A percentile compares a stretch with the other conserved stretches of the same genome.
Conservation (phyloP, 1,139 yeast species). For the Pichia sp. region DNA sequence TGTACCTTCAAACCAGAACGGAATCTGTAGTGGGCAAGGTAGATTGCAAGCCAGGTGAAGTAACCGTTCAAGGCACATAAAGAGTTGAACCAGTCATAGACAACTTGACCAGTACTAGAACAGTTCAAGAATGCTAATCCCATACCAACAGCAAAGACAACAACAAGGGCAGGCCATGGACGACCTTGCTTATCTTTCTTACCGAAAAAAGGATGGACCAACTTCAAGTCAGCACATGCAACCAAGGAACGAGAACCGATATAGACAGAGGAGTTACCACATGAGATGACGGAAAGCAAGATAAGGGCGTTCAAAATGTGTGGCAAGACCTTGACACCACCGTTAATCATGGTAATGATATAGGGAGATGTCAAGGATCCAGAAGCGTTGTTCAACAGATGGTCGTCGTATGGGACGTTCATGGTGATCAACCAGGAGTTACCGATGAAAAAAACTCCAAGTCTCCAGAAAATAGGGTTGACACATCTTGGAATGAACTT, state of each 20-base stretch:
- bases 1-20: conserved; percentile 7
- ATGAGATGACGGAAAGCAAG: conserved; percentile 63
- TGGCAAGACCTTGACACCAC: conserved; percentile 67
- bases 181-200: conserved; percentile 59
- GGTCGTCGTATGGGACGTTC: conserved; percentile 74
- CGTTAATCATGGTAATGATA: conserved; percentile 55
- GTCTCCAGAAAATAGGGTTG: too few species aligned
- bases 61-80: conserved; percentile 75
- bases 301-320: conserved; percentile 75
- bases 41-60: conserved; percentile 67
- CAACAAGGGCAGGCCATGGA: conserved; percentile 56
- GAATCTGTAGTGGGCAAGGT: conserved; percentile 28
- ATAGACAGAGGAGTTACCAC: conserved; percentile 75
- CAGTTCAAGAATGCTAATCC: conserved; percentile 61
- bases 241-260: conserved; percentile 70
- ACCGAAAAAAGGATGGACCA: conserved; percentile 53
- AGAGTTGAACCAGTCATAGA: conserved; percentile 80
- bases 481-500: conserved; percentile 39
- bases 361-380: conserved; percentile 47
- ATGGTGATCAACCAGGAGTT: conserved; percentile 57
- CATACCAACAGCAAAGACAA: conserved; percentile 58
- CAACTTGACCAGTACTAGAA: conserved; percentile 57
- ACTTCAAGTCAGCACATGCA: conserved; percentile 56
- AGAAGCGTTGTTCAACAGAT: conserved; percentile 29
- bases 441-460: neutral